phyloP scores from a whole-genome alignment of 2,329 filamentous ascomycete genomes.

The Scedosporium minutisporum region DNA sequence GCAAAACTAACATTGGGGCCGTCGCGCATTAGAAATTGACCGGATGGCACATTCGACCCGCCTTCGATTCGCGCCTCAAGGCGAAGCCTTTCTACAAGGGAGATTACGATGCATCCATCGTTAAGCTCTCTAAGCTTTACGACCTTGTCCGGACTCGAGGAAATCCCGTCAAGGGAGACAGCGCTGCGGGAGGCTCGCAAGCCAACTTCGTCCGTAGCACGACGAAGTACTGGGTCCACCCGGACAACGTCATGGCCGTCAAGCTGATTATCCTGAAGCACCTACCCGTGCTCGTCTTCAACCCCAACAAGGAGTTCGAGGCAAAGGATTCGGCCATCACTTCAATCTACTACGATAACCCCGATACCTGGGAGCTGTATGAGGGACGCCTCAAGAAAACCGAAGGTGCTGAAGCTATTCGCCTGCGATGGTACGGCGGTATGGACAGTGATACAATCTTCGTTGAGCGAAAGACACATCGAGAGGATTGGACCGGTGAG shows the following conservation, averaged over 20 bases:
- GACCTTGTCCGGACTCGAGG: conserved; percentile 89
- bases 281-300: conserved; percentile 93
- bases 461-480: conserved; percentile 93
- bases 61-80: conserved; percentile 91
- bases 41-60: conserved; percentile 81
- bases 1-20: conserved; percentile 12
- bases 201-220: conserved; percentile 95
- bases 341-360: conserved; percentile 97
- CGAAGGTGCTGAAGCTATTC: conserved; percentile 92
- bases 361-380: conserved; percentile 88
- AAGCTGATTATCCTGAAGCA: conserved; percentile 98
- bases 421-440: conserved; percentile 92
- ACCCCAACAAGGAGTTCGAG: conserved; percentile 93
- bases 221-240: conserved; percentile 99
- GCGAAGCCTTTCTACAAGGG: conserved; percentile 98
- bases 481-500: conserved; percentile 98
- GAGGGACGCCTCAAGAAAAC: conserved; percentile 93
- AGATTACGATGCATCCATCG: conserved; percentile 92
- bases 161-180: conserved; percentile 86
- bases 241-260: conserved; percentile 94
- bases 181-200: conserved; percentile 80
- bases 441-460: conserved; percentile 96
- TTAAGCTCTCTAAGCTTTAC: conserved; percentile 90
- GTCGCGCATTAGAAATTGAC: conserved; percentile 71
- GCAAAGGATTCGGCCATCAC: conserved; percentile 86